Evolutionary conservation across 306 rosid species (phyloP).

Genomic region (Prunus mume): DNA sequence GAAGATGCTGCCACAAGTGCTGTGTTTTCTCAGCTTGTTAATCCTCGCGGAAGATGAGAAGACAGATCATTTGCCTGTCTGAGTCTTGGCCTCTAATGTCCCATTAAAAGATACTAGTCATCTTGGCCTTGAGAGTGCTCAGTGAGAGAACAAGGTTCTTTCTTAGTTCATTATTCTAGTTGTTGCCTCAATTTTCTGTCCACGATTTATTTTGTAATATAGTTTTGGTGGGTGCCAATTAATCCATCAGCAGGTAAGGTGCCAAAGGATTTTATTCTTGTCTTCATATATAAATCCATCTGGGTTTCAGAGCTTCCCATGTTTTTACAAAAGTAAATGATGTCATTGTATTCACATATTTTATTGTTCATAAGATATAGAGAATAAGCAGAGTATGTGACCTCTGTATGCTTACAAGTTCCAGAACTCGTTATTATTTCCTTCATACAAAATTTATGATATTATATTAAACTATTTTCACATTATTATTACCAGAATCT

Average conservation of each 20-base stretch:
- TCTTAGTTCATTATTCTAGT: conserved; percentile 26
- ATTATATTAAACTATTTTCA: too few relatives aligned
- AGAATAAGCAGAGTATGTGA: conserved; percentile 18
- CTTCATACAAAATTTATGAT: neutral
- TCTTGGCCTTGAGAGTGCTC: conserved; percentile 32
- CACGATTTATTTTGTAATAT: conserved; percentile 38
- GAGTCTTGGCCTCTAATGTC: conserved; percentile 18
- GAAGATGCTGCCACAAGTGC: conserved; percentile 89
- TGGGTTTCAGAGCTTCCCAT: conserved; percentile 28
- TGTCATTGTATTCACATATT: conserved; percentile 29
- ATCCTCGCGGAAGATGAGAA: conserved; percentile 89
- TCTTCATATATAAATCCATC: conserved; percentile 22
- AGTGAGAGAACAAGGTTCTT: conserved; percentile 30
- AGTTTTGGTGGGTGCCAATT: conserved; percentile 31
- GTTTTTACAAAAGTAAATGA: conserved; percentile 20
- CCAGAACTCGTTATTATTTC: neutral
- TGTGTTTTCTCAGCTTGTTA: conserved; percentile 91
- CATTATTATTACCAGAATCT: neutral
- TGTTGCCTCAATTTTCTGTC: conserved; percentile 22
- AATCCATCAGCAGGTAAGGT: conserved; percentile 30
- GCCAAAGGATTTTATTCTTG: conserved; percentile 28
- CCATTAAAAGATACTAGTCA: conserved; percentile 29
- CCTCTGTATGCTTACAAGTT: neutral
- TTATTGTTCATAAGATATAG: conserved; percentile 22
- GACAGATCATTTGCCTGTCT: conserved; percentile 14